Conservation (phyloP, 441 rosid genomes). For the Mallotus repandus region DNA sequence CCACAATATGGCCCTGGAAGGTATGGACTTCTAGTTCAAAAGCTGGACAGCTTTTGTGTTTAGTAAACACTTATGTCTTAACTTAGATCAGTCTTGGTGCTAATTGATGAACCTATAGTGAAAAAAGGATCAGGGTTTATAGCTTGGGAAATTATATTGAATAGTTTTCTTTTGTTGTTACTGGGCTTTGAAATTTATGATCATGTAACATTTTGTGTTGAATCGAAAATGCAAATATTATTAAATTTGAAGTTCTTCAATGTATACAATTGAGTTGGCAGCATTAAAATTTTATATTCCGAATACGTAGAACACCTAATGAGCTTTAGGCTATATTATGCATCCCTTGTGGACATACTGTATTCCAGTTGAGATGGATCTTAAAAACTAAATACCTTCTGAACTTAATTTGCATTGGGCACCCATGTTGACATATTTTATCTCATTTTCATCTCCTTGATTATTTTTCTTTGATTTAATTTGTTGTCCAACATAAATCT, state of each 20-base stretch:
- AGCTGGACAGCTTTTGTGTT: slow-evolving; percentile 3
- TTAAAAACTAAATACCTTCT: slow-evolving; percentile 2
- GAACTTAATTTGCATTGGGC: not conserved
- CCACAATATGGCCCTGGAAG: slow-evolving; percentile 99
- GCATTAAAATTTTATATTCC: not conserved
- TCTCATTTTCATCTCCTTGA: not conserved
- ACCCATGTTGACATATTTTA: not conserved
- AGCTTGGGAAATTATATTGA: no score
- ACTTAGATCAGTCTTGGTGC: not conserved
- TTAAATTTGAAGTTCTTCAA: not conserved
- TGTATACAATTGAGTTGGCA: slow-evolving; percentile 1
- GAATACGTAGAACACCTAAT: not conserved
- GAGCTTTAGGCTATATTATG: not conserved
- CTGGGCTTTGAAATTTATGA: not conserved
- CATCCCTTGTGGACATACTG: not conserved
- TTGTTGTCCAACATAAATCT: slow-evolving; percentile 29
- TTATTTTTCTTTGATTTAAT: slow-evolving; percentile 14
- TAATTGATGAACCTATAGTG: not conserved
- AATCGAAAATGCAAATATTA: not conserved
- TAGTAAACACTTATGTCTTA: not conserved
- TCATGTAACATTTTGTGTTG: not conserved
- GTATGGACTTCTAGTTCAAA: slow-evolving; percentile 37
- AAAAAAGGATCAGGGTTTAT: not conserved
- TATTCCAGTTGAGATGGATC: not conserved
- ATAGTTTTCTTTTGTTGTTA: not conserved